Conservation (phyloP, 2,329 filamentous ascomycete species). For the Pseudodiploospora longispora region DNA sequence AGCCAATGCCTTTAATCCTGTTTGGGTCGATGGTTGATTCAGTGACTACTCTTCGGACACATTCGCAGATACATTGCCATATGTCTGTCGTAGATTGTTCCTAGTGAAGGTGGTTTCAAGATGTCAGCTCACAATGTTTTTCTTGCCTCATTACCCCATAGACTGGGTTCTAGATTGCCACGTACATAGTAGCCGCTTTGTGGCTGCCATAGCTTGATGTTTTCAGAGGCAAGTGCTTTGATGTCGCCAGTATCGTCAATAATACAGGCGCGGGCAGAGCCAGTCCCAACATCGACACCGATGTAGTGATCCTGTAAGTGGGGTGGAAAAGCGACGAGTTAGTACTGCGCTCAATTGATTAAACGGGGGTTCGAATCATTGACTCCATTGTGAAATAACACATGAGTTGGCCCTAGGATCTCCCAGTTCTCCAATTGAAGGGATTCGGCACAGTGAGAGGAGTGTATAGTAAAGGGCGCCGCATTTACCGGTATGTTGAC, state of each 20-base stretch:
- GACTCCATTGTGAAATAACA: not conserved
- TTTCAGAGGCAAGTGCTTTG: slow-evolving; percentile 61
- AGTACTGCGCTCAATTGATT: no score
- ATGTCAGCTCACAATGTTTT: not conserved
- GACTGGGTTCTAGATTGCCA: not conserved
- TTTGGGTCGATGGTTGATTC: slow-evolving; percentile 71
- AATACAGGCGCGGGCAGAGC: slow-evolving; percentile 89
- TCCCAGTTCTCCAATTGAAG: no score
- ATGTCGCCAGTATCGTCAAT: slow-evolving; percentile 91
- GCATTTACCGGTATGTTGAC: slow-evolving; percentile 23
- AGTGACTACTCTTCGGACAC: slow-evolving; percentile 72
- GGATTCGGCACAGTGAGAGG: no score
- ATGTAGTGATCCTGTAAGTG: slow-evolving; percentile 51
- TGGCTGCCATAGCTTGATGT: slow-evolving; percentile 75
- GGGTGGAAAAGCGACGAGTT: not conserved
- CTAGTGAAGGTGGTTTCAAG: slow-evolving; percentile 26
- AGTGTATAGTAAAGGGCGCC: no score
- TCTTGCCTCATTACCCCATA: no score
- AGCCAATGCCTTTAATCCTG: slow-evolving; percentile 82
- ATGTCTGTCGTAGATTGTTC: slow-evolving; percentile 98
- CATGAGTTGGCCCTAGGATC: not conserved
- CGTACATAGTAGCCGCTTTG: slow-evolving; percentile 66
- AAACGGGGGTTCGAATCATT: no score
- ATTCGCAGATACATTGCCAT: slow-evolving; percentile 88
- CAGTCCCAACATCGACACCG: slow-evolving; percentile 93